Base-by-base conservation (phyloP, 345 rosid species). In the Rhodomyrtus tomentosa region DNA sequence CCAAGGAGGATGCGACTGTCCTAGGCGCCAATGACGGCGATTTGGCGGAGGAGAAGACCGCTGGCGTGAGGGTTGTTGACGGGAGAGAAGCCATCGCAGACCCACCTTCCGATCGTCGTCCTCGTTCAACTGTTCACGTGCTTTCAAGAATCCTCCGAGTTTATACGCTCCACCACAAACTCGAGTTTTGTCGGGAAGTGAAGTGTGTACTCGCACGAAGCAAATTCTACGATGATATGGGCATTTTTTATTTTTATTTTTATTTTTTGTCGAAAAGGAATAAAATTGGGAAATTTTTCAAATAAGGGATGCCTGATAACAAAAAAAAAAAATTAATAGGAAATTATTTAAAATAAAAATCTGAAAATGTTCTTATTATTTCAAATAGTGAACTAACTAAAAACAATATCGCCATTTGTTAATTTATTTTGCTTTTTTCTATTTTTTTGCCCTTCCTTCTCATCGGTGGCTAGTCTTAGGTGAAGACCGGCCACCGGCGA, bases 41-140 rank as follows among this genome's bases (percentile, higher is more conserved):
- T 25, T 51, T 32, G 48, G 81, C 74, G 55, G 80, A 50, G 54
- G 85, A 81, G 83, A 32, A 81, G 45, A 54, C 13, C 59, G 85
- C 0, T 55, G 81, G 55, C 7, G 54, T 27, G 20, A 53, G 16
- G 62, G 29, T 79, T 6, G 85, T 29, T 3, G 82, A 53, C 25
- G 25, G 82, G 85, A 84, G 85, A 68, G 80, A 81, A 27, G 85
- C 85, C 85, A 84, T 84, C 10, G 85, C 59, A 48, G 45, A 18
- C 24, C 76, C 45, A 82, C 22, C 83, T 82, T 49, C 36, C 29
- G 50, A 48, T 53, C 83, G 68, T 54, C 83, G 62, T 36, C 27
- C 25, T 52, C 62, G 8, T 55, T 82, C 68, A 27, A 6, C 27
- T 8, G 48, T 7, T 42, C 40, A 6, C 53, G 10, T 21, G 52